Conservation (phyloP, 2,329 filamentous ascomycete species). For the Penicillium crustosum region DNA sequence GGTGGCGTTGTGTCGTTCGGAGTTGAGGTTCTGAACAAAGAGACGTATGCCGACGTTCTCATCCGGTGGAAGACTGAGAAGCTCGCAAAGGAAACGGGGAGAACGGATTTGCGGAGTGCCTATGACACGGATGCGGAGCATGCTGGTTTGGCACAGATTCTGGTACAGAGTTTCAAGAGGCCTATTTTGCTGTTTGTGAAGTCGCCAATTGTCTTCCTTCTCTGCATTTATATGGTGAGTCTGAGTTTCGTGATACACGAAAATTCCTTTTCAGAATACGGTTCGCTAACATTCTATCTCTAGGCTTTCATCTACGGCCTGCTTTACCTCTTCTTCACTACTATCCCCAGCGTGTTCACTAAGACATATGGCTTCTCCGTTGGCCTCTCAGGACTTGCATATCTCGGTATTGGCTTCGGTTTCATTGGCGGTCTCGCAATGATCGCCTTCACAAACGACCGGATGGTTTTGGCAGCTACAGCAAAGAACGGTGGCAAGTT, state of each 20-base stretch:
- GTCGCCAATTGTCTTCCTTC: constrained; percentile 53
- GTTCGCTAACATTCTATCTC: neutral
- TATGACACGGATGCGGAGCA: constrained; percentile 16
- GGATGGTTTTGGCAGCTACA: constrained; percentile 26
- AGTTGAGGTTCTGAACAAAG: constrained; percentile 25
- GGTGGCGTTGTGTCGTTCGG: constrained; percentile 28
- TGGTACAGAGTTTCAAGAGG: constrained; percentile 14
- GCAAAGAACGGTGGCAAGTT: constrained; percentile 39
- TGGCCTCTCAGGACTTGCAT: constrained; percentile 46
- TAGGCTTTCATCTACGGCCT: constrained; percentile 51
- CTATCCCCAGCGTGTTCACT: constrained; percentile 51
- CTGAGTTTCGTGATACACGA: neutral
- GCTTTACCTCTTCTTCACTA: constrained; percentile 54
- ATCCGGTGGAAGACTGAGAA: constrained; percentile 28
- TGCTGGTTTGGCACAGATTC: constrained; percentile 6
- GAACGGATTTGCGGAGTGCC: constrained; percentile 25
- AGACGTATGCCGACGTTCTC: constrained; percentile 29
- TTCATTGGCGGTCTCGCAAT: constrained; percentile 34
- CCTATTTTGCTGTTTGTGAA: constrained; percentile 48
- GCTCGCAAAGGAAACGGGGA: constrained; percentile 23
- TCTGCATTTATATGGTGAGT: constrained; percentile 49
- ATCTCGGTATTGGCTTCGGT: constrained; percentile 51
- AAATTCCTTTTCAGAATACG: neutral
- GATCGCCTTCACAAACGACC: constrained; percentile 35
- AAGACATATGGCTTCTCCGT: constrained; percentile 47